phyloP scores from a whole-genome alignment of 306 rosid species.

The Datisca glomerata region DNA sequence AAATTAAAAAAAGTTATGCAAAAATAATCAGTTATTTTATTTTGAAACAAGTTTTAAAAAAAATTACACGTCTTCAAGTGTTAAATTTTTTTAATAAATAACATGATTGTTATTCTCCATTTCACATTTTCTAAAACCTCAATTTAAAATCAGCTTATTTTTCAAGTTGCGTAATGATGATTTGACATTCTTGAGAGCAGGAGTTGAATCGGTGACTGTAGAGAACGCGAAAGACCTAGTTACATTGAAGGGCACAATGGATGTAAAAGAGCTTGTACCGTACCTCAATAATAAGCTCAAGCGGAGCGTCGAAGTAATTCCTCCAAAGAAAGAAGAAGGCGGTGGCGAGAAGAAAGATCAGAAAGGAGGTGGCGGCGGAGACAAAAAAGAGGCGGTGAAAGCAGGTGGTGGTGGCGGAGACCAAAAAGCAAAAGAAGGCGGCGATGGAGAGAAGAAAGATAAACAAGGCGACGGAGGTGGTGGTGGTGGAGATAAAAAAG shows the following conservation, averaged over 20 bases:
- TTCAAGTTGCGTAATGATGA: too few species aligned
- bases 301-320: slow-evolving; percentile 53
- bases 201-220: slow-evolving; percentile 41
- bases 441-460: slow-evolving; percentile 21
- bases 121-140: too few species aligned
- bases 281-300: slow-evolving; percentile 37
- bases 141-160: too few species aligned
- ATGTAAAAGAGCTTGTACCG: slow-evolving; percentile 29
- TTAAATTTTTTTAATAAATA: too few species aligned
- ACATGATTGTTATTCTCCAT: too few species aligned
- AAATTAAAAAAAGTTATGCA: too few species aligned
- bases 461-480: slow-evolving; percentile 10
- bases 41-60: too few species aligned
- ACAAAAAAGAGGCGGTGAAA: slow-evolving; percentile 10
- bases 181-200: too few species aligned
- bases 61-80: too few species aligned
- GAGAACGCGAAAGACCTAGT: slow-evolving; percentile 56
- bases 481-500: slow-evolving; percentile 12
- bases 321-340: slow-evolving; percentile 40
- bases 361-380: slow-evolving; percentile 11
- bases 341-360: slow-evolving; percentile 12
- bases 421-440: slow-evolving; percentile 24
- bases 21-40: too few species aligned
- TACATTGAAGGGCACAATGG: slow-evolving; percentile 55
- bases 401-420: slow-evolving; percentile 11